Conservation (phyloP, 1,284 basidiomycete species). For the Abortiporus biennis region DNA sequence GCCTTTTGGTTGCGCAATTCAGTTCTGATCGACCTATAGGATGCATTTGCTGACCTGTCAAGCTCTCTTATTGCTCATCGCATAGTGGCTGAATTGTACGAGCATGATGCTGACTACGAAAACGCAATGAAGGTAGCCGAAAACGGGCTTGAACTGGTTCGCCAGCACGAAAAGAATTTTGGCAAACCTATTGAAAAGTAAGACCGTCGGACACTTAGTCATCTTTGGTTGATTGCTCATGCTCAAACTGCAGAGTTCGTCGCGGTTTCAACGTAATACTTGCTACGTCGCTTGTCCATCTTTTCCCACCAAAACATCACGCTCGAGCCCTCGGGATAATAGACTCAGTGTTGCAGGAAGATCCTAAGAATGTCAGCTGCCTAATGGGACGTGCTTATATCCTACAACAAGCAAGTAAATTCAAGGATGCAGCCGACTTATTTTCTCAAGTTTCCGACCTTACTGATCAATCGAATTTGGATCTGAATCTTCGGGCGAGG, state of each 20-base stretch:
- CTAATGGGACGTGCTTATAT: slow-evolving; percentile 79
- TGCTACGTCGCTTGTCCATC: slow-evolving; percentile 74
- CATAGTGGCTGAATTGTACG: slow-evolving; percentile 68
- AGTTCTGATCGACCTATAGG: slow-evolving; percentile 33
- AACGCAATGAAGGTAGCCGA: slow-evolving; percentile 71
- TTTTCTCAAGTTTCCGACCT: slow-evolving; percentile 53
- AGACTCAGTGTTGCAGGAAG: slow-evolving; percentile 60
- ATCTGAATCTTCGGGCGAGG: slow-evolving; percentile 54
- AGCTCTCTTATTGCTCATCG: slow-evolving; percentile 71
- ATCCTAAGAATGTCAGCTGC: slow-evolving; percentile 59
- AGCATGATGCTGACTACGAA: slow-evolving; percentile 72
- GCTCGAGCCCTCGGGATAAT: slow-evolving; percentile 69
- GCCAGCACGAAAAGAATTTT: slow-evolving; percentile 50
- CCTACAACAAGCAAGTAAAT: slow-evolving; percentile 57
- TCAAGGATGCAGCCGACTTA: slow-evolving; percentile 60
- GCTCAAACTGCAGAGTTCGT: slow-evolving; percentile 37
- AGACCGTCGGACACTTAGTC: slow-evolving; percentile 1
- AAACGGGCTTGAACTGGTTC: slow-evolving; percentile 57
- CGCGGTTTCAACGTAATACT: slow-evolving; percentile 62
- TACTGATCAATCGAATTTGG: slow-evolving; percentile 39
- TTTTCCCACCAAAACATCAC: slow-evolving; percentile 90
- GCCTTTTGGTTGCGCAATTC: slow-evolving; percentile 3
- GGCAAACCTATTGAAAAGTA: slow-evolving; percentile 53
- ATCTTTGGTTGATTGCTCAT: slow-evolving; percentile 5
- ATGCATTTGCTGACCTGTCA: slow-evolving; percentile 47